Evolutionary conservation across 2,329 filamentous ascomycete species (phyloP).

Genomic region (Grosmannia clavigera): DNA sequence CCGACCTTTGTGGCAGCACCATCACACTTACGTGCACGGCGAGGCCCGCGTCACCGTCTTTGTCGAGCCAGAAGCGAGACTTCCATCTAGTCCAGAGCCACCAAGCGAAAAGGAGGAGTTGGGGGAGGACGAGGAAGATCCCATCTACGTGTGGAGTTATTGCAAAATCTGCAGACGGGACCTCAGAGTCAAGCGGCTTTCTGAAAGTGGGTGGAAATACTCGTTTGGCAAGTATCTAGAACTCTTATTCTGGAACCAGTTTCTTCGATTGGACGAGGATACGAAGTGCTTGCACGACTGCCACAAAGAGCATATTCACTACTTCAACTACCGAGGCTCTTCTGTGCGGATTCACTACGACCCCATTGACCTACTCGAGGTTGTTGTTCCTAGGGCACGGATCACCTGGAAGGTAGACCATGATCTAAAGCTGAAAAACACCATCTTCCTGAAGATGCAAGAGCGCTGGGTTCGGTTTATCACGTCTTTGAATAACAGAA

Average conservation of each 20-base stretch:
- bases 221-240: conserved; percentile 99
- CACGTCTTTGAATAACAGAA: conserved; percentile 66
- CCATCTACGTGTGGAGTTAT: conserved; percentile 94
- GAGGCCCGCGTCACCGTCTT: conserved; percentile 88
- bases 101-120: conserved; percentile 13
- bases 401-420: conserved; percentile 98
- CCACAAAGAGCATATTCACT: conserved; percentile 81
- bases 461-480: conserved; percentile 80
- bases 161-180: conserved; percentile 88
- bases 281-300: conserved; percentile 72
- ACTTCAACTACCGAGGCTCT: conserved; percentile 79
- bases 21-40: conserved; percentile 93
- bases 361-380: conserved; percentile 81
- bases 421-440: conserved; percentile 84
- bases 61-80: conserved; percentile 49
- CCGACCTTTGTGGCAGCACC: conserved; percentile 80
- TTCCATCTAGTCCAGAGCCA: conserved; percentile 50
- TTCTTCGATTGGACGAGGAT: conserved; percentile 59
- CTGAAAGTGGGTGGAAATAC: conserved; percentile 90
- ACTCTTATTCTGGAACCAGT: conserved; percentile 87
- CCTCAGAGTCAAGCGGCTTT: conserved; percentile 83
- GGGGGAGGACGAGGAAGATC: conserved; percentile 32
- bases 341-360: conserved; percentile 87
- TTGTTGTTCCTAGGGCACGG: conserved; percentile 77
- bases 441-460: conserved; percentile 71